These are phyloP conservation scores for Botryotinia calthae DNA, from an alignment of 2,329 filamentous ascomycete genomes.

Conservation along the genomic window DNA sequence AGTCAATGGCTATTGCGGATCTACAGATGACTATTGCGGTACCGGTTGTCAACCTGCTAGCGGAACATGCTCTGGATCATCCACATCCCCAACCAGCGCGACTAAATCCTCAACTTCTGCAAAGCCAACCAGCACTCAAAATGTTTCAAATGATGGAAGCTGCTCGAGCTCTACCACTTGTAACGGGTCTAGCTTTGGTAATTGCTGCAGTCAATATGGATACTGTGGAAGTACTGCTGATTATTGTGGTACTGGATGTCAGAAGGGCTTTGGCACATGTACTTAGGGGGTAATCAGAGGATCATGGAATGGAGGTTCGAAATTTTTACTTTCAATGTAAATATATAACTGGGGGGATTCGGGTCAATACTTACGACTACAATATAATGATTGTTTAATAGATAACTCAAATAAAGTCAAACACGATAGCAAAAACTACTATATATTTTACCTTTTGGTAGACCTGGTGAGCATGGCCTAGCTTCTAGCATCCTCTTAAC, in stretches of 20 bases:
- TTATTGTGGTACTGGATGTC: constrained; percentile 19
- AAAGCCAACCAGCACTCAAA: not conserved
- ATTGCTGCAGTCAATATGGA: constrained; percentile 26
- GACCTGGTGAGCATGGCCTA: not conserved
- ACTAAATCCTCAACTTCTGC: constrained; percentile 15
- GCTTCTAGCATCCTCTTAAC: not conserved
- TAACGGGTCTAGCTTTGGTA: constrained; percentile 25
- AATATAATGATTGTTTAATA: constrained; percentile 1
- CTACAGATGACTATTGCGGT: constrained; percentile 24
- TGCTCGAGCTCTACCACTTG: constrained; percentile 30
- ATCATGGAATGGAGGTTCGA: not conserved
- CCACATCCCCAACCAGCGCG: not conserved
- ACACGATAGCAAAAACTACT: not conserved
- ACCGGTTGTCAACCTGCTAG: constrained; percentile 23
- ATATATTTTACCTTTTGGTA: not conserved
- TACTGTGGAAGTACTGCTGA: constrained; percentile 20
- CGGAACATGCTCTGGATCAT: constrained; percentile 16
- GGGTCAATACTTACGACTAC: not conserved
- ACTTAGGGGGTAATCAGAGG: not conserved
- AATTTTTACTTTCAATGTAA: constrained; percentile 1
- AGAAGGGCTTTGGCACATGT: constrained; percentile 16
- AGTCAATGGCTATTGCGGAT: constrained; percentile 25
- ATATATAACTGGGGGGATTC: not conserved
- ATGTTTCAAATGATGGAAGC: constrained; percentile 24
- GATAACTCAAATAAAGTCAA: not conserved